These are phyloP conservation scores for Lepidium sativum DNA, from an alignment of 345 rosid genomes.

Conservation along the genomic window DNA sequence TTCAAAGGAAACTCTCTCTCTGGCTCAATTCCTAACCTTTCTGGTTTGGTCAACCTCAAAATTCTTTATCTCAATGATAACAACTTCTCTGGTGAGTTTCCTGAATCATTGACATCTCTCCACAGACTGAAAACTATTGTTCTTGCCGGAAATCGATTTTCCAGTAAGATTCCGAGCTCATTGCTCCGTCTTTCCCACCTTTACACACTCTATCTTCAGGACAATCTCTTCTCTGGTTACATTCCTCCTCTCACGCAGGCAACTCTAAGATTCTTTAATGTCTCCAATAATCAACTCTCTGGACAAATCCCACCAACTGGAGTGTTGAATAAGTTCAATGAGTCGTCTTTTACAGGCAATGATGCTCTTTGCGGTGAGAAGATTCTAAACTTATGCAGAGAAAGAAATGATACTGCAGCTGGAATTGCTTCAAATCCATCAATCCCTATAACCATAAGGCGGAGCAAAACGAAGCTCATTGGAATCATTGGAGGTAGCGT, in stretches of 20 bases:
- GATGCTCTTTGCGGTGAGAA: constrained; percentile 63
- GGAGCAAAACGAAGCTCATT: constrained; percentile 15
- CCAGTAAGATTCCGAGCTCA: constrained; percentile 59
- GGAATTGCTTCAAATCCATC: constrained; percentile 10
- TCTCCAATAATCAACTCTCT: constrained; percentile 60
- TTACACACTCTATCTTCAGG: constrained; percentile 51
- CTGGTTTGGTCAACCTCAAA: constrained; percentile 70
- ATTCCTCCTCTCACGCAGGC: constrained; percentile 76
- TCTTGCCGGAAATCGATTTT: constrained; percentile 46
- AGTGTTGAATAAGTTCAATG: constrained; percentile 53
- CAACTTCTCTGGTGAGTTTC: constrained; percentile 69
- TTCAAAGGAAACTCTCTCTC: constrained; percentile 76
- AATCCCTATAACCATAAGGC: not conserved
- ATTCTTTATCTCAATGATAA: constrained; percentile 59
- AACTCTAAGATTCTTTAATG: constrained; percentile 71
- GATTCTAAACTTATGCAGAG: constrained; percentile 41
- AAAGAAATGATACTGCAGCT: not conserved
- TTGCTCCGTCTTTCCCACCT: constrained; percentile 48
- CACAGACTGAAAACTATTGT: constrained; percentile 71
- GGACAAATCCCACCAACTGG: constrained; percentile 64
- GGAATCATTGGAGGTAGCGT: constrained; percentile 36
- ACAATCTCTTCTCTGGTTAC: constrained; percentile 47
- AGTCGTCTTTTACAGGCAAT: constrained; percentile 52
- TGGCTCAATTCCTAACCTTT: constrained; percentile 57
- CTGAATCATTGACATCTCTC: constrained; percentile 47